Percentiles rank a stretch among this genome's conserved stretches.
Evolutionary conservation across 805 yeast species (phyloP).

Genomic region (Torulaspora maleeae): DNA sequence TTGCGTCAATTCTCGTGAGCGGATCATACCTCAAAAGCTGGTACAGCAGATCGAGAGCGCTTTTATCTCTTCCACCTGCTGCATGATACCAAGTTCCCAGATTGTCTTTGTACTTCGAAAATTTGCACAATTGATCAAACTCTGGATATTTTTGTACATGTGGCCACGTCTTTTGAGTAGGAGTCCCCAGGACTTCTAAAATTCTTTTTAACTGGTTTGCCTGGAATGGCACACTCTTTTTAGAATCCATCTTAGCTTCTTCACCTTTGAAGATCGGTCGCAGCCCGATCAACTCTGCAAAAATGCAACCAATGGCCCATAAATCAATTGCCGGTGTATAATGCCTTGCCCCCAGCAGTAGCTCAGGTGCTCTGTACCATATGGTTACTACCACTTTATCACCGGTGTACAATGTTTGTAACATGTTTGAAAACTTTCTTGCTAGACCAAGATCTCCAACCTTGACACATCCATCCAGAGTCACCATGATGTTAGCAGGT

Average conservation of each 20-base stretch:
- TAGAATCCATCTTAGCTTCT: constrained; percentile 92
- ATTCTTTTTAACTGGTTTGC: constrained; percentile 87
- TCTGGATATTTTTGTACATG: constrained; percentile 79
- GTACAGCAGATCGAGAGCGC: constrained; percentile 60
- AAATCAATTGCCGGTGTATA: constrained; percentile 88
- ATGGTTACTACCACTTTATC: constrained; percentile 96
- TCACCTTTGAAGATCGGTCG: constrained; percentile 97
- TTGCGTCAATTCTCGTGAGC: constrained; percentile 68
- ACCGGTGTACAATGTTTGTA: constrained; percentile 83
- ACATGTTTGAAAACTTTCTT: constrained; percentile 76
- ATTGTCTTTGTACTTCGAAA: constrained; percentile 52
- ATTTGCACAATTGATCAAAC: constrained; percentile 56
- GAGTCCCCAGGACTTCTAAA: constrained; percentile 90
- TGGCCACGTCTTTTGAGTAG: constrained; percentile 75
- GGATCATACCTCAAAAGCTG: constrained; percentile 81
- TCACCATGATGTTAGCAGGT: constrained; percentile 97
- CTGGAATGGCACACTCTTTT: constrained; percentile 91
- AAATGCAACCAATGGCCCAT: constrained; percentile 95
- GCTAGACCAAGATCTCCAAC: constrained; percentile 95
- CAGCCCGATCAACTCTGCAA: constrained; percentile 83
- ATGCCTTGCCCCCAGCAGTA: constrained; percentile 84
- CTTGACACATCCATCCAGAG: constrained; percentile 83
- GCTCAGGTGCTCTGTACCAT: constrained; percentile 95
- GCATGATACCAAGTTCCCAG: constrained; percentile 81
- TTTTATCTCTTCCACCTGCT: constrained; percentile 67